Evolutionary conservation across 305 asterid species (phyloP), one percentile per base, ranked within the genome.

Genomic region (Fraxinus floribunda): DNA sequence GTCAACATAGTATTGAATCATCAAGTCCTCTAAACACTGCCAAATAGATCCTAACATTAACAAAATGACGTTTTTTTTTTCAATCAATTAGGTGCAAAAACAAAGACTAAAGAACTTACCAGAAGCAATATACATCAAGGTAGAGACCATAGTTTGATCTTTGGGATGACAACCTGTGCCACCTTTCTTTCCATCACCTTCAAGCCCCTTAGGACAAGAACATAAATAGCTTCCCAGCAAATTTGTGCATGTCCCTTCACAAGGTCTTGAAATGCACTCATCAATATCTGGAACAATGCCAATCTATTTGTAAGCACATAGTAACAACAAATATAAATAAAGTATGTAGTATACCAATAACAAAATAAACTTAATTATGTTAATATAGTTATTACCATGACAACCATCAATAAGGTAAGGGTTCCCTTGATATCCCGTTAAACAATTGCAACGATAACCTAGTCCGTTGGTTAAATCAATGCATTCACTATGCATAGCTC

Each of bases 361-460:
- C 87, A 75, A 71, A 71, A 36, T 22, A 77, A 77, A 39, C 18
- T 84, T 15, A 68, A 55, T 55, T 55, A 9, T 55, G 24, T 55
- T 18, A 73, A 73, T 81, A 18, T 4, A 49, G 11, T 52, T 41
- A 52, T 35, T 84, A 84, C 86, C 87, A 71, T 26, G 71, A 35
- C 84, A 84, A 39, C 87, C 82, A 71, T 71, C 82, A 77, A 36
- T 22, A 71, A 77, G 73, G 49, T 84, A 84, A 77, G 87, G 82
- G 7, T 84, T 84, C 60, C 87, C 87, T 34, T 77, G 72, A 60
- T 70, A 80, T 24, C 87, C 84, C 22, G 26, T 38, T 57, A 15
- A 38, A 84, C 84, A 77, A 15, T 49, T 52, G 76, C 86, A 84
- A 11, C 3, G 62, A 82, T 85, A 79, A 3, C 88, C 88, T 3